phyloP scores from a whole-genome alignment of 148 eudicot genomes.

The Nepenthes mirabilis region DNA sequence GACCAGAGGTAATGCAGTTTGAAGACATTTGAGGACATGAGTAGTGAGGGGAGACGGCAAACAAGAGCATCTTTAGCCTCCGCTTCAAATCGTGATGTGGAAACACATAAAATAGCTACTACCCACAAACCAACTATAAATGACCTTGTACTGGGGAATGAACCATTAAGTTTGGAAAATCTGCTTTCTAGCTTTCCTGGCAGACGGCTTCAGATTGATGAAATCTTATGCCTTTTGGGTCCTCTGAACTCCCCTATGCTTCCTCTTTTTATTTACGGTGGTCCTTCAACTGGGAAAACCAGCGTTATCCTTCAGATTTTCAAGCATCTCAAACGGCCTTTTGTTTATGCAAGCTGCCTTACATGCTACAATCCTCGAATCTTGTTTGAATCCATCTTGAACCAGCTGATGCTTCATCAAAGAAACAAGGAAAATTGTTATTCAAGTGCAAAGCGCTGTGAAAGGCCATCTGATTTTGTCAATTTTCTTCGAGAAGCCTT shows the following conservation, averaged over 20 bases:
- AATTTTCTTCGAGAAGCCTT: conserved; percentile 56
- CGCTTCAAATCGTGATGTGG: conserved; percentile 19
- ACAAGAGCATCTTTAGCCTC: conserved; percentile 2
- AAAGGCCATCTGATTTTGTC: conserved; percentile 74
- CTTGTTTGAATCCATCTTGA: conserved; percentile 71
- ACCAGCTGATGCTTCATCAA: conserved; percentile 63
- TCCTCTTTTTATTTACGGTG: conserved; percentile 79
- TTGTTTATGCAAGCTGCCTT: conserved; percentile 64
- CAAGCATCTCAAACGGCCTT: conserved; percentile 58
- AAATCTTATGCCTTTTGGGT: conserved; percentile 54
- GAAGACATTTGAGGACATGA: no score
- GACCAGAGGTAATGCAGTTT: no score
- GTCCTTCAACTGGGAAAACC: conserved; percentile 77
- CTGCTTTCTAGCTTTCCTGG: conserved; percentile 55
- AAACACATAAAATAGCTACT: conserved; percentile 16
- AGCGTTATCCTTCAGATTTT: conserved; percentile 49
- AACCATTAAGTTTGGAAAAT: conserved; percentile 33
- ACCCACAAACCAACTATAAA: conserved; percentile 25
- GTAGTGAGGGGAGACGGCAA: no score
- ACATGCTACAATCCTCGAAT: conserved; percentile 77
- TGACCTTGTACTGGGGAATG: conserved; percentile 38
- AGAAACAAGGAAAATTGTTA: conserved; percentile 51
- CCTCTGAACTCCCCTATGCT: conserved; percentile 55
- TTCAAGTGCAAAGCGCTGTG: conserved; percentile 68
- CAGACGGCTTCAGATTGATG: conserved; percentile 44